A percentile compares a stretch with the other conserved stretches of the same genome.
These are phyloP conservation scores for Carex parvula DNA, from an alignment of 176 grass and related monocot genomes.

Conservation along the genomic window DNA sequence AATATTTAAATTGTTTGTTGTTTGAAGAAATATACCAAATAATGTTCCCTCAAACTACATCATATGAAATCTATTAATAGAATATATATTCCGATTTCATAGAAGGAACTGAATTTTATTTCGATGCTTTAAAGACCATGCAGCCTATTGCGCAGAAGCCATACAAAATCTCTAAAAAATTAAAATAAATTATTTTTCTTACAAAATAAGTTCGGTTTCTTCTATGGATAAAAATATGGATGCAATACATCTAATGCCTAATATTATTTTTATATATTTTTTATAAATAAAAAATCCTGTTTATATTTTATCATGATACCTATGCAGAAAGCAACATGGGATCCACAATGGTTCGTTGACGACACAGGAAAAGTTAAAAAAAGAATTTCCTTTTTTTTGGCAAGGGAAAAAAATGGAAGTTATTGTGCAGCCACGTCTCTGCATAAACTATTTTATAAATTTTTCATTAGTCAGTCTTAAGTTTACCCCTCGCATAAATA, in stretches of 20 bases:
- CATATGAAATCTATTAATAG: not conserved
- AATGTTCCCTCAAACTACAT: not conserved
- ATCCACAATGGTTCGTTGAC: conserved; percentile 2
- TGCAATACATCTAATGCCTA: too few relatives aligned
- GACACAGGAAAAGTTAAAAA: not conserved
- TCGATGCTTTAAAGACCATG: too few relatives aligned
- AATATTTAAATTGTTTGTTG: not conserved
- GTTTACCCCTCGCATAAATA: not conserved
- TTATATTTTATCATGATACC: not conserved
- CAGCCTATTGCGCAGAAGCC: too few relatives aligned
- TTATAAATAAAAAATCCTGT: too few relatives aligned
- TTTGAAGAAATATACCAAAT: not conserved
- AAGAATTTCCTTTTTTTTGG: not conserved
- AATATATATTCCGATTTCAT: too few relatives aligned
- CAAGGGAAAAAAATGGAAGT: not conserved
- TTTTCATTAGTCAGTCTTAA: not conserved
- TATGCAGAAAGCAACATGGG: not conserved
- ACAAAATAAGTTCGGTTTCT: too few relatives aligned
- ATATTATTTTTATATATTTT: too few relatives aligned
- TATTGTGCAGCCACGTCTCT: not conserved
- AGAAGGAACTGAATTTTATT: too few relatives aligned
- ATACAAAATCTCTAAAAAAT: too few relatives aligned
- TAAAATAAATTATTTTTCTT: too few relatives aligned
- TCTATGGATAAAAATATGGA: too few relatives aligned
- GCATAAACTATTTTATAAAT: not conserved